Evolutionary conservation across 257 asterid species (phyloP), one percentile per base, ranked within the genome.

Genomic region (Henckelia pumila): DNA sequence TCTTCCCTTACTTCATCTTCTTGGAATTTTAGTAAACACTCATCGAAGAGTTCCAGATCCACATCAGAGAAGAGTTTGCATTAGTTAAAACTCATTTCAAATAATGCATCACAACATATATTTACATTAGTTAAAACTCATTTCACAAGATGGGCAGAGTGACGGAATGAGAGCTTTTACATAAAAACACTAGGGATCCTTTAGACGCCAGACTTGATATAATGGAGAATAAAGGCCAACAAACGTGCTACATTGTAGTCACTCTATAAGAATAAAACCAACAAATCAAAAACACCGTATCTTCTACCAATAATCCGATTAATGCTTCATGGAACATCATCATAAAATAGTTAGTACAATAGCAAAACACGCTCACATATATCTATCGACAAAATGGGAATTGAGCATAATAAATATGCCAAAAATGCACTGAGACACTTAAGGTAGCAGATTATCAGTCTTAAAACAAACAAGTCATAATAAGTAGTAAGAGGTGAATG

Each of bases 11-110:
- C 84, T 68, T 86, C 85, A 9, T 88, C 95, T 77, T 88, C 96
- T 83, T 80, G 88, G 77, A 80, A 90, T 71, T 86, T 86, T 68
- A 71, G 83, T 79, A 88, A 52, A 68, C 95, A 90, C 76, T 88
- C 97, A 66, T 88, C 97, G 7, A 82, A 81, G 65, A 88, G 89
- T 71, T 86, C 90, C 0, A 85, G 85, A 59, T 88, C 96, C 9
- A 71, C 21, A 49, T 88, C 97, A 0, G 95, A 84, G 78, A 86
- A 91, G 63, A 91, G 83, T 76, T 88, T 91, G 17, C 96, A n/a
- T n/a, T n/a, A n/a, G 8, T 47, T 21, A 47, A 47, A 47, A 17
- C 17, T 47, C 20, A 47, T 47, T 8, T n/a, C 55, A 47, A 47
- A 47, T 17, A 47, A 47, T 47, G 55, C 55, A 7, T 47, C 8